These are phyloP conservation scores for Kodamaea restingae DNA, from an alignment of 805 yeast species.

Conservation along the genomic window DNA sequence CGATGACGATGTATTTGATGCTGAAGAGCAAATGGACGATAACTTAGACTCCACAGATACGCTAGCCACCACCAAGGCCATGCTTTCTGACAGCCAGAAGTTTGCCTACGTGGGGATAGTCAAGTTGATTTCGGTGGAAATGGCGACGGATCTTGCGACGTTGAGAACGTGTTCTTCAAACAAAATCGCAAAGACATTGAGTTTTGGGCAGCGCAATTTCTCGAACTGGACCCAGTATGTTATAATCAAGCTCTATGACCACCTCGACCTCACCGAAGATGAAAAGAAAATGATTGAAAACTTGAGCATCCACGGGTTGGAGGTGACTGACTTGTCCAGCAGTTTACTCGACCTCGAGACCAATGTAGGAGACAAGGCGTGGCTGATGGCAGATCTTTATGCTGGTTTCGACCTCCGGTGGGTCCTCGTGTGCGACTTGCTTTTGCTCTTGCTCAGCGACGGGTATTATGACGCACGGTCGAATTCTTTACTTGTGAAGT, in stretches of 20 bases:
- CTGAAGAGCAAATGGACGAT: conserved; percentile 29
- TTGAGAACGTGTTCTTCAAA: conserved; percentile 49
- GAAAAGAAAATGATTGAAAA: conserved; percentile 87
- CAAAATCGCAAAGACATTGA: conserved; percentile 55
- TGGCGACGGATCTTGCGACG: conserved; percentile 76
- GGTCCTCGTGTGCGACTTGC: conserved; percentile 91
- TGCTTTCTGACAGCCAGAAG: conserved; percentile 79
- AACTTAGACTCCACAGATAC: conserved; percentile 54
- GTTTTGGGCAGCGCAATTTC: conserved; percentile 68
- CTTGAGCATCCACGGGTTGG: conserved; percentile 78
- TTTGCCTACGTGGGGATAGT: conserved; percentile 89
- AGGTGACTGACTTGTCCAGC: conserved; percentile 63
- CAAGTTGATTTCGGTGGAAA: conserved; percentile 67
- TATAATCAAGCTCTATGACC: conserved; percentile 69
- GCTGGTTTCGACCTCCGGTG: conserved; percentile 67
- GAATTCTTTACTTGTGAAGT: conserved; percentile 65
- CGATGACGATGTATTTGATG: conserved; percentile 22
- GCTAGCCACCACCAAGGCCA: conserved; percentile 70
- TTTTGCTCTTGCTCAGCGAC: conserved; percentile 72
- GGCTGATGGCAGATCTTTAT: conserved; percentile 10
- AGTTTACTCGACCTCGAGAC: conserved; percentile 40
- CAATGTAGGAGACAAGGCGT: background rate
- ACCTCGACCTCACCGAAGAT: conserved; percentile 69
- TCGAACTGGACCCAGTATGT: conserved; percentile 81
- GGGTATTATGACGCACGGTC: conserved; percentile 89